A percentile compares a stretch with the other conserved stretches of the same genome.
phyloP scores from a whole-genome alignment of 208 protist genomes.

The Trypanosoma avium region DNA sequence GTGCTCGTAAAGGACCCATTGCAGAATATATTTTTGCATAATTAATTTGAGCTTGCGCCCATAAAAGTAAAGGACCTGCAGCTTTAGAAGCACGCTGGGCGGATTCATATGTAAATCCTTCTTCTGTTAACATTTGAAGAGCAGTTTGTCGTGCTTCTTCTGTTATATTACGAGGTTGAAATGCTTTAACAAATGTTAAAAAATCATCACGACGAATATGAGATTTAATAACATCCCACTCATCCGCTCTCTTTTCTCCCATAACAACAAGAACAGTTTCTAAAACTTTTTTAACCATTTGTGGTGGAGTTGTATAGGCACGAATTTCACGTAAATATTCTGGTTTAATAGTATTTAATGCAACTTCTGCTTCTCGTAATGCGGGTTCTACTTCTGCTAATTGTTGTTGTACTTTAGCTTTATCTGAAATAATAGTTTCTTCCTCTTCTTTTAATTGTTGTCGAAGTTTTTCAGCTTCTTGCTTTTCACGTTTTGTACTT shows the following conservation, averaged over 20 bases:
- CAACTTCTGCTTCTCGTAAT: conserved; percentile 94
- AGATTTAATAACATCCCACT: conserved; percentile 95
- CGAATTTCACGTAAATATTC: conserved; percentile 98
- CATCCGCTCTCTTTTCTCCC: conserved; percentile 61
- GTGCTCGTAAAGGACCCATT: conserved; percentile 93
- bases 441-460: conserved; percentile 87
- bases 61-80: conserved; percentile 97
- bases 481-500: conserved; percentile 84
- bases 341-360: conserved; percentile 95
- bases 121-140: conserved; percentile 86
- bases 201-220: conserved; percentile 95
- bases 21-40: conserved; percentile 93
- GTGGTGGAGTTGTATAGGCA: conserved; percentile 95
- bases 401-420: conserved; percentile 65
- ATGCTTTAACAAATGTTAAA: conserved; percentile 93
- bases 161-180: conserved; percentile 90
- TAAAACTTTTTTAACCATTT: conserved; percentile 94
- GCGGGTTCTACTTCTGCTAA: conserved; percentile 91
- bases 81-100: conserved; percentile 95
- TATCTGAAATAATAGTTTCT: conserved; percentile 69
- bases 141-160: conserved; percentile 58
- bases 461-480: conserved; percentile 54
- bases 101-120: conserved; percentile 93
- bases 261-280: conserved; percentile 91
- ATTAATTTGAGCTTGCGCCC: conserved; percentile 95